Evolutionary conservation across 78 protist species (phyloP), one percentile per base, ranked within the genome.

Genomic region (Anaeramoeba ignava): DNA sequence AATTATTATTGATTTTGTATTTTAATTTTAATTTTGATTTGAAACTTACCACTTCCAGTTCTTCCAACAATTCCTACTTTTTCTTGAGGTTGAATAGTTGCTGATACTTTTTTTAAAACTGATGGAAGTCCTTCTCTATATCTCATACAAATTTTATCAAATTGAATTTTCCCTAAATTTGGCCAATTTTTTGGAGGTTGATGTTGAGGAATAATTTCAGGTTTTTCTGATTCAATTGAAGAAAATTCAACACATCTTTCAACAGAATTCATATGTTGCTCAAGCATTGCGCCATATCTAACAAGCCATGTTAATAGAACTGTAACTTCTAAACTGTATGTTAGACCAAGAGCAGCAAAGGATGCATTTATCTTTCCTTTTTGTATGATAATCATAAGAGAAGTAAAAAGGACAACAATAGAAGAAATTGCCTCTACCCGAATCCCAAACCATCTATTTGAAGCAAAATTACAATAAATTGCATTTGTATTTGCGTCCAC

Each of bases 161-260:
- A 1, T 67, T 0, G 78, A 78, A 39, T 23, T 54, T 54, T 17
- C 2, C 83, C 83, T 36, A 27, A 36, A 36, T 40, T 42, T 33
- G 67, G 54, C 83, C 83, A 12, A 39, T 33, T 0, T 33, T 40
- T 42, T 42, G 83, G 54, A 40, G 83, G 54, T 34, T 17, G 17
- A 27, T 3, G 12, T 27, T 40, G 34, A 33, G 1, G 17, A 36
- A 12, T 12, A 27, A 36, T 38, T 33, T 1, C 86, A n/a, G 1
- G 67, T n/a, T 67, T 38, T 80, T 85, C 88, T 39, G 82, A 0
- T 68, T 36, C 42, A 68, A 86, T 81, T 27, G 3, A 36, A 39
- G 42, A 33, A 86, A 88, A 91, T n/a, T 86, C 87, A 1, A 83
- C n/a, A 31, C 84, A 42, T 2, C 93, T 87, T 83, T 91, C 91